Evolutionary conservation across 148 eudicot genomes (phyloP).

Genomic region (Suaeda aralocaspica): DNA sequence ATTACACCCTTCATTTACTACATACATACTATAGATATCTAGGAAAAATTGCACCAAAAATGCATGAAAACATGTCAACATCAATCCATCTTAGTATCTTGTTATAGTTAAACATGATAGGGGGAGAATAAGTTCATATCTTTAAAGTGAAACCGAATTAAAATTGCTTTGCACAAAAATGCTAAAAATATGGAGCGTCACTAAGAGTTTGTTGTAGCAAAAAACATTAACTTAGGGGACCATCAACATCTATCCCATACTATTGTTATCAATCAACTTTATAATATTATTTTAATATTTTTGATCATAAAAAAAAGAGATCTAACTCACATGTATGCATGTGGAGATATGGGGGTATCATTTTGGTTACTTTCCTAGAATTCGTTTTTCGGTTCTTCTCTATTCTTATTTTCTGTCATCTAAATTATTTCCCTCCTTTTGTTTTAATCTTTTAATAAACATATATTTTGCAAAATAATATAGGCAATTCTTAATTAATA

Average conservation of each 20-base stretch:
- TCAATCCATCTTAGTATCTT: no score
- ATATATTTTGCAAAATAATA: no score
- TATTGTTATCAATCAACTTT: constrained; percentile 22
- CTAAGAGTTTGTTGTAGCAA: constrained; percentile 21
- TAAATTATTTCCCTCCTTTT: no score
- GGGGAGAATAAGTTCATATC: not conserved
- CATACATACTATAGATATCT: no score
- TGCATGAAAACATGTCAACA: no score
- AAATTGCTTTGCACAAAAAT: not conserved
- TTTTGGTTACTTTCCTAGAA: not conserved
- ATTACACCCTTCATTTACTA: no score
- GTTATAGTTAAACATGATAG: constrained; percentile 1
- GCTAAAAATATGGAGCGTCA: constrained; percentile 10
- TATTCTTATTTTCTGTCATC: no score
- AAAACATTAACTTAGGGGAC: constrained; percentile 31
- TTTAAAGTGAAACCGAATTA: not conserved
- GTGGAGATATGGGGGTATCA: constrained; percentile 31
- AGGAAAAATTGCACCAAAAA: no score
- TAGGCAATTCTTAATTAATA: no score
- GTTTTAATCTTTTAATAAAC: no score
- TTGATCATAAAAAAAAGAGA: constrained; percentile 16
- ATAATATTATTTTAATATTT: not conserved
- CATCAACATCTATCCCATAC: constrained; percentile 37
- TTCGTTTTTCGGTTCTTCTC: not conserved
- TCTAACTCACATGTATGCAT: constrained; percentile 40